phyloP scores from a whole-genome alignment of 2,329 filamentous ascomycete genomes.

The Trichophaea hybrida region DNA sequence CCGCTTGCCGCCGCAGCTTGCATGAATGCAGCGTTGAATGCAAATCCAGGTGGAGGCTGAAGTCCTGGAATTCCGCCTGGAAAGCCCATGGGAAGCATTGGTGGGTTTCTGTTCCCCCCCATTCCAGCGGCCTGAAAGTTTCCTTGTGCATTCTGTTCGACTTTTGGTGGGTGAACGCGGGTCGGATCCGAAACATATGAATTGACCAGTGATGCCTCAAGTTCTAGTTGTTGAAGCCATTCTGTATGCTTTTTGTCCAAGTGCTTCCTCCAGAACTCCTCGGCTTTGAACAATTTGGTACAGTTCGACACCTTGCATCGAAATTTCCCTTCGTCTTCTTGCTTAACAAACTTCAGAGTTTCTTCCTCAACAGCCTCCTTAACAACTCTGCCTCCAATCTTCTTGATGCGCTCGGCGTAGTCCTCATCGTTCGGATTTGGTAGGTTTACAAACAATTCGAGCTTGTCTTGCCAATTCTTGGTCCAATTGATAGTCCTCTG shows the following conservation, averaged over 20 bases:
- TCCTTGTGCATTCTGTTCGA: conserved; percentile 20
- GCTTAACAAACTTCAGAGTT: conserved; percentile 74
- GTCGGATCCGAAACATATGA: conserved; percentile 86
- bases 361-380: conserved; percentile 83
- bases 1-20: conserved; percentile 1
- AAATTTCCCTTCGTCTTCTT: conserved; percentile 95
- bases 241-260: conserved; percentile 89
- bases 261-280: conserved; percentile 95
- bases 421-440: conserved; percentile 52
- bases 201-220: conserved; percentile 84
- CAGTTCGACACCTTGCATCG: conserved; percentile 94
- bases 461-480: conserved; percentile 93
- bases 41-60: conserved; percentile 17
- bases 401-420: conserved; percentile 43
- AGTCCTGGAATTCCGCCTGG: conserved; percentile 9
- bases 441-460: conserved; percentile 82
- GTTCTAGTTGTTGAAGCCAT: conserved; percentile 65
- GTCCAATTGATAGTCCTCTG: conserved; percentile 85
- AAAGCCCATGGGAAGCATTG: conserved; percentile 14
- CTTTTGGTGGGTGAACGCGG: conserved; percentile 84
- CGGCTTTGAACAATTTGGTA: conserved; percentile 91
- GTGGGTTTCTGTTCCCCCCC: conserved; percentile 14
- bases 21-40: conserved; percentile 19
- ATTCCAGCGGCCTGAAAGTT: conserved; percentile 10
- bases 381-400: conserved; percentile 73